Evolutionary conservation across 2,329 filamentous ascomycete genomes (phyloP), one percentile per base, ranked within the genome.

Genomic region (Cladosporium cucumerinum): DNA sequence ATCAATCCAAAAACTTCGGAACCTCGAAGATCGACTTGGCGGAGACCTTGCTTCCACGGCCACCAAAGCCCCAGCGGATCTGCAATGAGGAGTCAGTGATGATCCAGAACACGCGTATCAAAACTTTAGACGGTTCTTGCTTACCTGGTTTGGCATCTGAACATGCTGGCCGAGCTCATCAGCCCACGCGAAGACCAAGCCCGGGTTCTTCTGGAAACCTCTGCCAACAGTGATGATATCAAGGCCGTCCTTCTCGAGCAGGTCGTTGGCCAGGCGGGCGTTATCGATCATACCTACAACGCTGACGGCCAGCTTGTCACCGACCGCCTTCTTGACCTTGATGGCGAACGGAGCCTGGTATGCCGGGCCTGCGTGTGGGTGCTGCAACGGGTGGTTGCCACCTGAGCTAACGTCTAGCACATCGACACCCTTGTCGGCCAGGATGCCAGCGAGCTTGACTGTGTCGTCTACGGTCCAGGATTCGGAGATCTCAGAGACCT

Each of bases 121-220:
- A 3, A 23, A 23, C 11, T 5, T 14, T 14, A 16, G 11, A 25
- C 10, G 6, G 7, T 16, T 8, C 4, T 36, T 8, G 57, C 61
- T 48, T 49, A 63, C 61, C 77, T 96, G 92, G 69, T 87, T 86
- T 0, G 92, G 86, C 85, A 89, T 89, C 70, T 88, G 81, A 5
- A 93, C 86, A 65, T 86, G 80, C 3, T 93, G 87, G 11, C 86
- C 87, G 34, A 96, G 80, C 69, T 92, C 85, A 66, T 90, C 84
- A 0, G 91, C 93, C 67, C 86, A 88, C 36, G 85, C 83, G 78
- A 92, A 86, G 5, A 72, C 67, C 74, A 93, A 87, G 65, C 91
- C 88, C 0, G 93, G 90, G 73, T 96, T 92, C 75, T 92, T 87
- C 78, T 96, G 82, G 77, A 95, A 95, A 72, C 90, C 89, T 64